phyloP scores from a whole-genome alignment of 306 rosid species.

The Prunus mira region DNA sequence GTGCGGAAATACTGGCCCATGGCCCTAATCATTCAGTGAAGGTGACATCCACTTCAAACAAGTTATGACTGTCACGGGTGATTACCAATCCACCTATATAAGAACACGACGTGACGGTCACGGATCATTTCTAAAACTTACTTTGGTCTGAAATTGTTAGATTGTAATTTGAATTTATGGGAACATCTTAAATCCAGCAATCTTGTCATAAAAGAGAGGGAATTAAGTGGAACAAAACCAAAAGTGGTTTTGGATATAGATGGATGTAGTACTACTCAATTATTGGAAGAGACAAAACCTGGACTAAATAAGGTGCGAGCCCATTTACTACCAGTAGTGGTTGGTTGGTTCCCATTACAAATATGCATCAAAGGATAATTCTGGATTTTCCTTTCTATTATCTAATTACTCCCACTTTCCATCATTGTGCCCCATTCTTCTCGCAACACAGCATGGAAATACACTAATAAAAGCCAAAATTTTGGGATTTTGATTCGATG shows the following conservation, averaged over 20 bases:
- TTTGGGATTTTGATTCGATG: neutral
- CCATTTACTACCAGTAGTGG: neutral
- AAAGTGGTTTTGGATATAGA: neutral
- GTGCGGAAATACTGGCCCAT: neutral
- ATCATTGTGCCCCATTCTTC: conserved; percentile 33
- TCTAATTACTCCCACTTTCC: conserved; percentile 23
- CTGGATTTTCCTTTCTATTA: conserved; percentile 9
- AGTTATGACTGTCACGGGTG: neutral
- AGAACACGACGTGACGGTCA: too few relatives aligned
- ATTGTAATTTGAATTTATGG: conserved; percentile 16
- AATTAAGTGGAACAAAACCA: conserved; percentile 13
- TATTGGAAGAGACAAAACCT: conserved; percentile 12
- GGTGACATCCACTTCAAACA: neutral
- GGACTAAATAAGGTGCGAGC: neutral
- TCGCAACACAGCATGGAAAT: conserved; percentile 32
- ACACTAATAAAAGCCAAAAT: neutral
- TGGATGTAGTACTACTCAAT: neutral
- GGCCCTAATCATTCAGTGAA: neutral
- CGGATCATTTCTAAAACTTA: too few relatives aligned
- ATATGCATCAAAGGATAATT: conserved; percentile 18
- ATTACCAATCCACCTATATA: too few relatives aligned
- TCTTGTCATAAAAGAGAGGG: neutral
- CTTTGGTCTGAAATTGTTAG: neutral
- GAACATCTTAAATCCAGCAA: neutral
- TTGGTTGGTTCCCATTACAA: conserved; percentile 27